A percentile compares a stretch with the other conserved stretches of the same genome.
Conservation (phyloP, 306 rosid genomes). For the Citrullus colocynthis region DNA sequence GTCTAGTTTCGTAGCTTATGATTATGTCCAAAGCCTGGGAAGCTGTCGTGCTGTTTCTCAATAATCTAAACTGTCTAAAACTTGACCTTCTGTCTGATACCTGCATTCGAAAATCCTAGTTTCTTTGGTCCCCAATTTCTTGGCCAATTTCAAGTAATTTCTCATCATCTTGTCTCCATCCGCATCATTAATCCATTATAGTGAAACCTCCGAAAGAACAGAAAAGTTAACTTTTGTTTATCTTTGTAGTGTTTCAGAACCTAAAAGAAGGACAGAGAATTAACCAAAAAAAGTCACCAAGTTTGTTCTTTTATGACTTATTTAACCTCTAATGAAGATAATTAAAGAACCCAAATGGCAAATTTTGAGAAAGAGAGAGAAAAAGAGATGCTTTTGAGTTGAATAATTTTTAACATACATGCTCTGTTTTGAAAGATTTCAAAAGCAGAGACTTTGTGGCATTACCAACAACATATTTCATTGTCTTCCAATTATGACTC, state of each 20-base stretch:
- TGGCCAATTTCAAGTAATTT: background rate
- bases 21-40: background rate
- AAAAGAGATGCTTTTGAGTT: background rate
- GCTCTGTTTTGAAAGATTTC: background rate
- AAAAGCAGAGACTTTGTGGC: background rate
- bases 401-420: background rate
- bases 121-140: background rate
- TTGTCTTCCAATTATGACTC: constrained; percentile 77
- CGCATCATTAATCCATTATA: constrained; percentile 1
- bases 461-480: constrained; percentile 35
- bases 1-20: background rate
- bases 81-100: background rate
- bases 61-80: constrained; percentile 1
- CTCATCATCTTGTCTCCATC: background rate
- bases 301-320: background rate
- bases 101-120: background rate
- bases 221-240: background rate
- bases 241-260: background rate
- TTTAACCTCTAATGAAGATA: background rate
- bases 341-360: background rate
- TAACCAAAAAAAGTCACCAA: background rate
- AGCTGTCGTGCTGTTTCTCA: background rate
- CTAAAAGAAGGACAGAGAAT: background rate
- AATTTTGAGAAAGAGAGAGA: background rate
- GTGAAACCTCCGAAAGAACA: too few species aligned